Percentiles rank a stretch among this genome's conserved stretches.
phyloP scores from a whole-genome alignment of 768 basidiomycete species.

The Daedaleopsis sinensis region DNA sequence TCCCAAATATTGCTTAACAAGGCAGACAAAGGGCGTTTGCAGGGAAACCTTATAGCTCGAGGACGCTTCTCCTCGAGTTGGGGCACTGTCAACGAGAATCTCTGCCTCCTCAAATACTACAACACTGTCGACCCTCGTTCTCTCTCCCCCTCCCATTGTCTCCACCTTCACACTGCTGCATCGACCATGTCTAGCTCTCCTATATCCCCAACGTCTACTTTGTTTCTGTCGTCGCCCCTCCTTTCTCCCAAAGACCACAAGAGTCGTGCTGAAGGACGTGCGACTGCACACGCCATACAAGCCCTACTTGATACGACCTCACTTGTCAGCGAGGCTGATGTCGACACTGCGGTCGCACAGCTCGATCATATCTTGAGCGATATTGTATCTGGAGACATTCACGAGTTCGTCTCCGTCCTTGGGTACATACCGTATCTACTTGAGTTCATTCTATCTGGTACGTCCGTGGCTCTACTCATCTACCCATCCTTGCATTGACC shows the following conservation, averaged over 20 bases:
- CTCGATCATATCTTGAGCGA: background rate
- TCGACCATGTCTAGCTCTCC: background rate
- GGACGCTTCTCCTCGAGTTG: background rate
- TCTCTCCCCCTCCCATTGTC: too few relatives aligned
- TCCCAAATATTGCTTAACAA: too few relatives aligned
- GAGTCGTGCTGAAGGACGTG: background rate
- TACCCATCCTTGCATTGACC: background rate
- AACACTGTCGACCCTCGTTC: background rate
- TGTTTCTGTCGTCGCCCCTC: background rate
- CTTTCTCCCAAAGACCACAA: background rate
- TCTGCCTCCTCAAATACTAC: background rate
- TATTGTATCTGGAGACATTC: background rate
- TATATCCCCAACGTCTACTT: background rate
- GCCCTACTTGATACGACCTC: background rate
- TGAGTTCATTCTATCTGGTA: constrained; percentile 15
- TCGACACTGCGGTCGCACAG: background rate
- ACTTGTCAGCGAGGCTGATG: background rate
- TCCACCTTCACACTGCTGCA: too few relatives aligned
- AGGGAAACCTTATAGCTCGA: background rate
- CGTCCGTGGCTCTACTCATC: background rate
- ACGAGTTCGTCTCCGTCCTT: background rate
- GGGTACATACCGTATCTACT: background rate
- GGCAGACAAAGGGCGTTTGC: too few relatives aligned
- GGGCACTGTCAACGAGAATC: background rate
- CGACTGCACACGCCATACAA: background rate